Base-by-base conservation (phyloP, 1,139 yeast species). In the Candida sp. region DNA sequence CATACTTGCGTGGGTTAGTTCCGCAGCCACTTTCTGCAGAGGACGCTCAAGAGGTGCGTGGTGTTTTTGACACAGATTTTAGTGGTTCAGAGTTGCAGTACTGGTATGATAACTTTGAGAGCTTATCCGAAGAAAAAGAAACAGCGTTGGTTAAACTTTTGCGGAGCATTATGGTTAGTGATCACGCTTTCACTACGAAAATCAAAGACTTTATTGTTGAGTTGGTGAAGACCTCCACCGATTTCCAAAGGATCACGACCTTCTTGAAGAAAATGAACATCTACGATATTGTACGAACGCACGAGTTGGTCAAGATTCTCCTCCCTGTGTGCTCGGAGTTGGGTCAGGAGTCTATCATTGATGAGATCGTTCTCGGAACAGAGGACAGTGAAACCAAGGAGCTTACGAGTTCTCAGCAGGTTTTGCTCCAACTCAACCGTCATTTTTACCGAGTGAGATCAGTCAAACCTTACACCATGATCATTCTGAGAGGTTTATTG, bases 11-110 rank as follows among this genome's bases (percentile, higher is more conserved):
- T 28, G 55, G 55, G 7, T 46, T 42, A 1, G 53, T 57, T 1
- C 51, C 48, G 11, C 49, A 32, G 8, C 49, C 47, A 6, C 55
- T 69, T 51, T 55, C 54, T 5, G 48, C 42, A 2, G 55, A 53
- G 2, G 75, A 71, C 44, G 40, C 64, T 6, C 44, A 47, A 1
- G 71, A 66, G 8, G 51, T 60, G 7, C 50, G 62, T 34, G 48
- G 42, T n/a, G 11, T 38, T 4, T 50, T 61, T 32, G 49, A 28
- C 17, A 33, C 37, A 4, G 37, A 43, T 11, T 8, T 12, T n/a
- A 42, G 9, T 31, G 40, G 42, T 35, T 37, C 40, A 9, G 45
- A 46, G 22, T 47, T 55, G 38, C 40, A 47, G 4, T 43, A 34
- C 30, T 49, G 52, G 48, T 53, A 40, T 35, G 35, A 47, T 9